Evolutionary conservation across 495 filamentous ascomycete genomes (phyloP).

Genomic region (Tuber indicum): DNA sequence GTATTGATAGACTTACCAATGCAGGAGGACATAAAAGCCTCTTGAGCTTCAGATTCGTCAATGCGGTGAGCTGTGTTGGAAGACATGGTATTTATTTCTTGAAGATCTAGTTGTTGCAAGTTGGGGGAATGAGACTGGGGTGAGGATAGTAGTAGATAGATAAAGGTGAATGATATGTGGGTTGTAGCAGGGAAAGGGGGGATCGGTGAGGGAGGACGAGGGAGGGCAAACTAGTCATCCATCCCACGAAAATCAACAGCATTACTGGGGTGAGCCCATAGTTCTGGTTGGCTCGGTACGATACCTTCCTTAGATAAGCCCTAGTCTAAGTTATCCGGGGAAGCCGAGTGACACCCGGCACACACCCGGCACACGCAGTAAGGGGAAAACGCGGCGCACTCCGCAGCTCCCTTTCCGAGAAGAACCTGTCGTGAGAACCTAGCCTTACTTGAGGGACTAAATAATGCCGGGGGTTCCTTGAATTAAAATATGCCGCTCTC

Average conservation of each 20-base stretch:
- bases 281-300: neutral
- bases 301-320: neutral
- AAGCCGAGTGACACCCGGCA: neutral
- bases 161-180: neutral
- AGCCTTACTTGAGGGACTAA: neutral
- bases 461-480: neutral
- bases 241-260: neutral
- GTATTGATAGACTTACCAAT: slow-evolving; percentile 51
- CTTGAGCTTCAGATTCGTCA: slow-evolving; percentile 54
- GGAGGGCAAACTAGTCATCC: neutral
- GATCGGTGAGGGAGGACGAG: neutral
- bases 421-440: neutral
- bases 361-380: neutral
- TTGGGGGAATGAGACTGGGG: neutral
- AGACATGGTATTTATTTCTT: neutral
- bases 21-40: slow-evolving; percentile 60
- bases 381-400: neutral
- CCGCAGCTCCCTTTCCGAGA: neutral
- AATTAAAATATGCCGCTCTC: neutral
- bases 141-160: neutral
- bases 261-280: neutral
- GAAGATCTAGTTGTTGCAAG: neutral
- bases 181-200: neutral
- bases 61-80: slow-evolving; percentile 14
- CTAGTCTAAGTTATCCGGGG: neutral